Conservation (phyloP, 495 filamentous ascomycete genomes). For the Zalerion maritima region DNA sequence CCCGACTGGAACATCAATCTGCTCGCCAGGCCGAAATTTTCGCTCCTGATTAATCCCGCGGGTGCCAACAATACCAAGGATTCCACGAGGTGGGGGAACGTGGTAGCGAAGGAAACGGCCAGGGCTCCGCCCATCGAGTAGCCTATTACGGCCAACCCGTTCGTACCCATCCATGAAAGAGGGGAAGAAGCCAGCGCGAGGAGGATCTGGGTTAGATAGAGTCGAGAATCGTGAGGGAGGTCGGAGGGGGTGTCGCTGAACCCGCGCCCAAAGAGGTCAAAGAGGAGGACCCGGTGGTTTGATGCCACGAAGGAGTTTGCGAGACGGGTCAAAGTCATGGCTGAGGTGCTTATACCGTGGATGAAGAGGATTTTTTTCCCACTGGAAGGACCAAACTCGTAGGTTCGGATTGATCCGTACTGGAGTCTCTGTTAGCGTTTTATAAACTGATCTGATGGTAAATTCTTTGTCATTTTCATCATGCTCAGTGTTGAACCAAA, state of each 20-base stretch:
- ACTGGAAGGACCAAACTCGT: constrained; percentile 78
- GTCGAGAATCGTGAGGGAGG: constrained; percentile 48
- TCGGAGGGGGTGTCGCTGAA: constrained; percentile 57
- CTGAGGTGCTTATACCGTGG: constrained; percentile 79
- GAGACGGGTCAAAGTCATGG: constrained; percentile 51
- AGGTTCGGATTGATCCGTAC: constrained; percentile 68
- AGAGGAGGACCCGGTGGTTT: neutral
- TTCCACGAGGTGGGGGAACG: constrained; percentile 52
- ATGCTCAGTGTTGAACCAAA: neutral
- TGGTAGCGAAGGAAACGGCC: constrained; percentile 52
- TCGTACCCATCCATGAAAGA: constrained; percentile 30
- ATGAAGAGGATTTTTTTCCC: constrained; percentile 69
- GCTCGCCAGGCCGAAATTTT: constrained; percentile 26
- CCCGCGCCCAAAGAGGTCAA: constrained; percentile 64
- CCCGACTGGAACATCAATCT: constrained; percentile 27
- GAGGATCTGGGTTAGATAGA: constrained; percentile 63
- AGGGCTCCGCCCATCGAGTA: constrained; percentile 79
- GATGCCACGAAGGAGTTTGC: constrained; percentile 47
- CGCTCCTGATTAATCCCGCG: constrained; percentile 36
- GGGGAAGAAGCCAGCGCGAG: constrained; percentile 53
- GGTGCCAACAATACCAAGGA: constrained; percentile 64
- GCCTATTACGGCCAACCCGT: constrained; percentile 54
- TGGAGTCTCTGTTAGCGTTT: constrained; percentile 20
- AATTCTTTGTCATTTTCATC: too few relatives aligned
- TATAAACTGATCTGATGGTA: constrained; percentile 4